Conservation (phyloP, 805 yeast genomes). For the Lipomyces anomalus region DNA sequence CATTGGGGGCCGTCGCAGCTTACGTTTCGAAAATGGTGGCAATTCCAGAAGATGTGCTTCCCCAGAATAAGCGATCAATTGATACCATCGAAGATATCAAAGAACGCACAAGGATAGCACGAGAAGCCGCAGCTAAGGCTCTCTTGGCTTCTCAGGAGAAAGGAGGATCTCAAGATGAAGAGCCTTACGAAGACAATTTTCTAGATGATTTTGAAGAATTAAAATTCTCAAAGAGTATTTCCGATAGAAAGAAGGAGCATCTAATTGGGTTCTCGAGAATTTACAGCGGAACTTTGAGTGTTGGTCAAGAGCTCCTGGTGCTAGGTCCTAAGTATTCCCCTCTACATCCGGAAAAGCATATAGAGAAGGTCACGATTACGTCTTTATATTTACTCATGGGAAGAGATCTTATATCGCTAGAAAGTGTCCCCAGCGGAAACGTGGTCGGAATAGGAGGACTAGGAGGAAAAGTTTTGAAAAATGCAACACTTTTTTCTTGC, state of each 20-base stretch:
- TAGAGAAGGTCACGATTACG: constrained; percentile 53
- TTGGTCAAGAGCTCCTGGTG: constrained; percentile 70
- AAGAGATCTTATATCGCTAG: constrained; percentile 70
- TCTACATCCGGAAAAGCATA: constrained; percentile 47
- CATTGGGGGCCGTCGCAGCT: constrained; percentile 60
- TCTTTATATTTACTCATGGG: constrained; percentile 87
- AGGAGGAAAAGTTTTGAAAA: constrained; percentile 73
- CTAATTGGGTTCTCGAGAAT: constrained; percentile 84
- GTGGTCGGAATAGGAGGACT: constrained; percentile 92
- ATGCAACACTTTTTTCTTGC: constrained; percentile 70
- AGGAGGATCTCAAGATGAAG: constrained; percentile 30
- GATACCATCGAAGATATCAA: constrained; percentile 53
- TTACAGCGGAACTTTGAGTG: constrained; percentile 72
- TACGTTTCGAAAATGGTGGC: constrained; percentile 88
- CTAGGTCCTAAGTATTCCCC: constrained; percentile 89
- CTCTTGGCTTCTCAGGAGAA: too few species aligned
- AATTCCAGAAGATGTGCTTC: constrained; percentile 74
- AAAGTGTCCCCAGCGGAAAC: constrained; percentile 87
- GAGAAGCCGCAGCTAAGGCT: constrained; percentile 64
- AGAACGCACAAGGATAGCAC: constrained; percentile 58
- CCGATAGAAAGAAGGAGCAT: constrained; percentile 45
- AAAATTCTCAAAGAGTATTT: constrained; percentile 31
- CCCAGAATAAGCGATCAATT: too few species aligned
- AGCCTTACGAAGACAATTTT: constrained; percentile 5
- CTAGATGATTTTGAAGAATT: constrained; percentile 22